Percentiles rank a stretch among this genome's conserved stretches.
Evolutionary conservation across 2,329 filamentous ascomycete genomes (phyloP).

Genomic region (Aspergillus sergii): DNA sequence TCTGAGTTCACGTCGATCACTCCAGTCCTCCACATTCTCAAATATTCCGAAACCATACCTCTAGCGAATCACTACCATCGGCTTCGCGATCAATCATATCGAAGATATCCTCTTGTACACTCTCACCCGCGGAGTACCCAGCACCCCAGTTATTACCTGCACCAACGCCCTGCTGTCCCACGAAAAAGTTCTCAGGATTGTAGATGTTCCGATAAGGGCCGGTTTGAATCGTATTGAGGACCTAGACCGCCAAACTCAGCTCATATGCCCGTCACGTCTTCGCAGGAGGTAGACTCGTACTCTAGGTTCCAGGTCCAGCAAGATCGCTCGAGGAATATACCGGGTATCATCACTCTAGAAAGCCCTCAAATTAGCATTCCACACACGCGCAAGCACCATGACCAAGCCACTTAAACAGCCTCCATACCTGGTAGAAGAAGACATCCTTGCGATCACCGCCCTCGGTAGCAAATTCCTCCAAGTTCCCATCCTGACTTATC

Average conservation of each 20-base stretch:
- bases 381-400: neutral
- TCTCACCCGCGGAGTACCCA: conserved; percentile 89
- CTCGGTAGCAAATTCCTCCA: conserved; percentile 96
- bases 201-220: conserved; percentile 98
- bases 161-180: conserved; percentile 89
- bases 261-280: neutral
- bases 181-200: conserved; percentile 98
- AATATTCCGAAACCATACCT: conserved; percentile 55
- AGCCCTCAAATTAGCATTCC: neutral
- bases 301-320: conserved; percentile 91
- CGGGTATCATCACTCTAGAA: conserved; percentile 88
- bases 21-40: neutral
- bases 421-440: conserved; percentile 83
- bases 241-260: conserved; percentile 45
- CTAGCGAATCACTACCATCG: conserved; percentile 94
- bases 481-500: conserved; percentile 94
- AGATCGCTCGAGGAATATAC: conserved; percentile 94
- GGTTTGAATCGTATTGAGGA: conserved; percentile 89
- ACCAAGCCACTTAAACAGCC: neutral
- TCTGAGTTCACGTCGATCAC: neutral
- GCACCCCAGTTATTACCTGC: conserved; percentile 99
- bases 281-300: conserved; percentile 50
- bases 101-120: conserved; percentile 93
- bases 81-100: conserved; percentile 99
- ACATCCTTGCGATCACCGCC: conserved; percentile 98